phyloP scores from a whole-genome alignment of 2,329 filamentous ascomycete species.

The Monosporascus sp. region DNA sequence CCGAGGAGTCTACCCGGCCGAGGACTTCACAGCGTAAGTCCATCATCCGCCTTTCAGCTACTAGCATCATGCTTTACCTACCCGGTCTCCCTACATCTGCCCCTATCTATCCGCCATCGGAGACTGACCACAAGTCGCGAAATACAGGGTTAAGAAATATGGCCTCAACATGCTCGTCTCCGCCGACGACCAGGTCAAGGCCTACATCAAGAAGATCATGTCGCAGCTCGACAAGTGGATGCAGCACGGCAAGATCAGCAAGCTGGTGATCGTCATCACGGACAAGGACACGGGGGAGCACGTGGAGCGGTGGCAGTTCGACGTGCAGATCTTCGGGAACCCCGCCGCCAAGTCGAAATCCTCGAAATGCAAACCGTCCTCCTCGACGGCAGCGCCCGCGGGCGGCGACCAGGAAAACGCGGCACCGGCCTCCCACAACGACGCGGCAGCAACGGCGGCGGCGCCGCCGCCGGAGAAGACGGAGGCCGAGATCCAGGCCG shows the following conservation, averaged over 20 bases:
- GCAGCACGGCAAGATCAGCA: constrained; percentile 92
- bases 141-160: constrained; percentile 82
- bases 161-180: constrained; percentile 97
- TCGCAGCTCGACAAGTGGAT: constrained; percentile 97
- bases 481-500: constrained; percentile 87
- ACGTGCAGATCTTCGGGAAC: constrained; percentile 48
- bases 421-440: constrained; percentile 26
- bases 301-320: constrained; percentile 97
- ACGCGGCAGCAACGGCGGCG: constrained; percentile 22
- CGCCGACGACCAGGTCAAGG: constrained; percentile 94
- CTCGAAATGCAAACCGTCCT: constrained; percentile 34
- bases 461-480: constrained; percentile 54
- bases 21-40: constrained; percentile 86
- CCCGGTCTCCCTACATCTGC: background rate
- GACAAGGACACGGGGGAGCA: constrained; percentile 96
- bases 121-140: background rate
- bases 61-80: background rate
- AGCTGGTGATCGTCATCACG: constrained; percentile 93
- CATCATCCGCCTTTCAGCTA: background rate
- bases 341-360: constrained; percentile 31
- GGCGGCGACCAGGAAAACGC: constrained; percentile 65
- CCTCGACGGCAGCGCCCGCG: constrained; percentile 38
- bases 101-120: background rate
- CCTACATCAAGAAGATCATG: constrained; percentile 99
- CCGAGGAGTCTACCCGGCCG: constrained; percentile 78